Evolutionary conservation across 2,329 filamentous ascomycete species (phyloP), one percentile per base, ranked within the genome.

Genomic region (Lojkania enalia): DNA sequence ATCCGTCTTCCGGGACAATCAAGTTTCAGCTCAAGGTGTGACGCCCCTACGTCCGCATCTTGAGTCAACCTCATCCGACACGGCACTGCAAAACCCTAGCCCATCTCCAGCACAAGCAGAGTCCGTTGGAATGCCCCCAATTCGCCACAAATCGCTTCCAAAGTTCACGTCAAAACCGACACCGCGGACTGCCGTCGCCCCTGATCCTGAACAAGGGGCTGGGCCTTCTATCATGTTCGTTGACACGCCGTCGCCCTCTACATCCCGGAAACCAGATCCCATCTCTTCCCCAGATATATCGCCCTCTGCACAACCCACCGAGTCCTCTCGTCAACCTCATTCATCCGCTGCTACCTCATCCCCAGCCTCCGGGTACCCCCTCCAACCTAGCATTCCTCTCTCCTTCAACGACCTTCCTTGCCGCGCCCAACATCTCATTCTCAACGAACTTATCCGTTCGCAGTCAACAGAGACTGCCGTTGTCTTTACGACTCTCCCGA

Each of bases 351-450:
- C 46, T 20, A 33, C 35, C 11, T 20, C 38, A 20, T 38, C 56
- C 1, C 57, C 52, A 39, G 65, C 66, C 35, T 60, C 58, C 45
- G 77, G 77, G 6, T 81, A 73, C 52, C 77, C 78, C 0, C 79
- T 81, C 2, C 80, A 81, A 16, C 82, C 84, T 40, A 77, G 81
- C 2, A 70, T 89, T 3, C 80, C 88, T 0, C 74, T 95, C 2
- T 89, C 84, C 2, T 95, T 95, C 74, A 95, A 95, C 58, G 88
- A 95, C 60, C 74, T 95, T 3, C 89, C 90, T 0, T 88, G 86
- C 58, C 83, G 88, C 13, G 89, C 89, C 2, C 90, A 95, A 65
- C 88, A 95, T 67, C 72, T 95, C 25, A 91, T 95, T 20, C 71
- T 95, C 13, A 95, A 95, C 64, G 89, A 95, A 66, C 73, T 95